These are phyloP conservation scores for Glonium stellatum DNA, from an alignment of 495 filamentous ascomycete species.

Conservation along the genomic window DNA sequence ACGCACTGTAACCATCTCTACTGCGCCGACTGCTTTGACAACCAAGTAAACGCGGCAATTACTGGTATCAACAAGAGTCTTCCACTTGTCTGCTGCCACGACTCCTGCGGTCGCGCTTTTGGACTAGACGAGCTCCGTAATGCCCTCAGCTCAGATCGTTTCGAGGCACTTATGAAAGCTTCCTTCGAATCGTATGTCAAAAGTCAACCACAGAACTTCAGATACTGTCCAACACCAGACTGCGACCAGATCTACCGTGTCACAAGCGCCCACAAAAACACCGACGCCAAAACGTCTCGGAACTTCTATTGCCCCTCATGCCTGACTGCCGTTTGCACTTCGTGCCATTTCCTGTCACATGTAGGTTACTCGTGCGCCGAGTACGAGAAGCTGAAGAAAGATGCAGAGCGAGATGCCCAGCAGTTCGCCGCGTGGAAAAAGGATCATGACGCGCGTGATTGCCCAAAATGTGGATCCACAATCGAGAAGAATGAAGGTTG, in stretches of 20 bases:
- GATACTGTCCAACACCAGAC: constrained; percentile 23
- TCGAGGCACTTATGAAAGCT: constrained; percentile 8
- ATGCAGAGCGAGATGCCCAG: background rate
- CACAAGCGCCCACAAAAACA: background rate
- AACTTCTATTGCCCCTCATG: constrained; percentile 19
- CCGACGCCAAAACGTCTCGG: background rate
- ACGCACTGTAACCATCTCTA: constrained; percentile 13
- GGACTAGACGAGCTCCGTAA: constrained; percentile 4
- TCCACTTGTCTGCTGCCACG: constrained; percentile 6
- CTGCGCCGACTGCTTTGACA: constrained; percentile 11
- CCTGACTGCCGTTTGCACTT: constrained; percentile 19
- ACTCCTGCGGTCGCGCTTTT: constrained; percentile 2
- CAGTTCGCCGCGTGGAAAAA: constrained; percentile 22
- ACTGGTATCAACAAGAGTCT: constrained; percentile 2
- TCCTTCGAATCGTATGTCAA: constrained; percentile 14
- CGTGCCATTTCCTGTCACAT: constrained; percentile 15
- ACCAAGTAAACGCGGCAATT: constrained; percentile 8
- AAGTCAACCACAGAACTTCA: constrained; percentile 13
- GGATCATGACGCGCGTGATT: constrained; percentile 19
- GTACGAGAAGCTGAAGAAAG: constrained; percentile 11
- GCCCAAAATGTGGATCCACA: constrained; percentile 17
- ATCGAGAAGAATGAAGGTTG: constrained; percentile 26
- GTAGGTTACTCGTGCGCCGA: constrained; percentile 12
- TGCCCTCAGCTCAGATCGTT: constrained; percentile 1
- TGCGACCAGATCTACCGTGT: constrained; percentile 21